These are phyloP conservation scores for Leccinum huronense DNA, from an alignment of 1,284 basidiomycete genomes.

Conservation along the genomic window DNA sequence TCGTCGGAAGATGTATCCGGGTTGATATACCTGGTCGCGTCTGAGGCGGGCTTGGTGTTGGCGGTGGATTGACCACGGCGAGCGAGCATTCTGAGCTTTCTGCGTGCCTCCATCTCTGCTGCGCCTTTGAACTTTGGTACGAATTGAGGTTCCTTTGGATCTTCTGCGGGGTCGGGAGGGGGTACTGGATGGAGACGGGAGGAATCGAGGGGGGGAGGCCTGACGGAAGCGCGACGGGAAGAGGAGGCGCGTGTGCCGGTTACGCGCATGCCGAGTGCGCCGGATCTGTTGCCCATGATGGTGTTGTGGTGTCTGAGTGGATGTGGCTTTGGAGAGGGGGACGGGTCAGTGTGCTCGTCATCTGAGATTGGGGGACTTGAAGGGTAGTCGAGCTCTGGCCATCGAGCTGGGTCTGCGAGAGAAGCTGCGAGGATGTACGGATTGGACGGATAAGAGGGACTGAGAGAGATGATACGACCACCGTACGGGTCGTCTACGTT, in stretches of 20 bases:
- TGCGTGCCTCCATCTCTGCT: slow-evolving; percentile 73
- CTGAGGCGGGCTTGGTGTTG: slow-evolving; percentile 31
- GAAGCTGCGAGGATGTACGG: slow-evolving; percentile 79
- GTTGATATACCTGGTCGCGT: slow-evolving; percentile 35
- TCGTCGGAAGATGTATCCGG: slow-evolving; percentile 55
- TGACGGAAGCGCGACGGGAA: slow-evolving; percentile 47
- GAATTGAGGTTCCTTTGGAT: slow-evolving; percentile 55
- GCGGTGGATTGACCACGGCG: slow-evolving; percentile 44
- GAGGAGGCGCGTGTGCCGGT: slow-evolving; percentile 52
- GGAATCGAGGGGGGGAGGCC: neutral
- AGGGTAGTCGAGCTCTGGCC: slow-evolving; percentile 78
- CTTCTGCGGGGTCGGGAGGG: slow-evolving; percentile 30
- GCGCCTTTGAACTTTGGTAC: slow-evolving; percentile 73
- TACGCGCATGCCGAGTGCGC: slow-evolving; percentile 69
- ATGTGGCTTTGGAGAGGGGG: slow-evolving; percentile 41
- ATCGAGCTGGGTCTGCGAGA: slow-evolving; percentile 72
- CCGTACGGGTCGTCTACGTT: slow-evolving; percentile 84
- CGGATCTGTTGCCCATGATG: slow-evolving; percentile 69
- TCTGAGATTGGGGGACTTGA: slow-evolving; percentile 68
- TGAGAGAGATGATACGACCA: slow-evolving; percentile 74
- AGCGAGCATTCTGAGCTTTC: slow-evolving; percentile 59
- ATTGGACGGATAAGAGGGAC: slow-evolving; percentile 69
- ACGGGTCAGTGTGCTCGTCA: slow-evolving; percentile 56
- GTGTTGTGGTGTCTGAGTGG: slow-evolving; percentile 82
- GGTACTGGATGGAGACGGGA: slow-evolving; percentile 13